Base-by-base conservation (phyloP, 331 rosid species). In the Malus hybrid region DNA sequence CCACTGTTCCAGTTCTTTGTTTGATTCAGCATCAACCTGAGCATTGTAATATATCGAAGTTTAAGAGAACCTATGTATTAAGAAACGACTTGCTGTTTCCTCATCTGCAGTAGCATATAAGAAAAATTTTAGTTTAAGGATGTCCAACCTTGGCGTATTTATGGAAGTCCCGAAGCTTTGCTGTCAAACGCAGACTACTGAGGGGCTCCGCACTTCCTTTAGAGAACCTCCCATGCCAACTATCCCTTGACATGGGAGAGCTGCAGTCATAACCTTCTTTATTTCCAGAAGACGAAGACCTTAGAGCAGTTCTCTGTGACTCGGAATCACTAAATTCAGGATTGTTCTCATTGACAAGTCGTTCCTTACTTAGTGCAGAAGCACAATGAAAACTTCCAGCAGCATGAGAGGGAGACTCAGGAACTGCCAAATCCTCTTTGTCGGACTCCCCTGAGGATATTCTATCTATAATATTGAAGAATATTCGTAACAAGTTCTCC, bases 1-100 rank as follows among this genome's bases (percentile, higher is more conserved):
- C 99, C 99, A 92, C 83, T 86, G 95, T 69, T 95, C 99, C 87
- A 95, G 76, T 73, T 95, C 99, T 85, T 90, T 95, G 72, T 59
- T 85, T 69, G 93, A 89, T 78, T 95, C 99, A 42, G 96, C 88
- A 81, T 95, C 97, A 44, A 90, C 84, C 99, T 95, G 87, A 74
- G 80, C 72, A 63, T 22, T 28, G 19, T 32, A 19, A 65, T 11
- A 69, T 42, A 18, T 12, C 7, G 0, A 60, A 50, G 18, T 66
- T 52, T 65, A 3, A 42, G 20, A 39, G 19, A 13, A 10, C 70
- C n/a, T 46, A 6, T 13, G 65, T 13, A 62, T 10, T 1, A 42
- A 14, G 10, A 36, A 59, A 59, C 28, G 68, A 24, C 34, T 7
- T 16, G 15, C 54, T 36, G 52, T 66, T 13, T 56, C 55, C 39